A percentile compares a stretch with the other conserved stretches of the same genome.
phyloP scores from a whole-genome alignment of 352 stramenopile genomes.

The Peronospora belbahrii region DNA sequence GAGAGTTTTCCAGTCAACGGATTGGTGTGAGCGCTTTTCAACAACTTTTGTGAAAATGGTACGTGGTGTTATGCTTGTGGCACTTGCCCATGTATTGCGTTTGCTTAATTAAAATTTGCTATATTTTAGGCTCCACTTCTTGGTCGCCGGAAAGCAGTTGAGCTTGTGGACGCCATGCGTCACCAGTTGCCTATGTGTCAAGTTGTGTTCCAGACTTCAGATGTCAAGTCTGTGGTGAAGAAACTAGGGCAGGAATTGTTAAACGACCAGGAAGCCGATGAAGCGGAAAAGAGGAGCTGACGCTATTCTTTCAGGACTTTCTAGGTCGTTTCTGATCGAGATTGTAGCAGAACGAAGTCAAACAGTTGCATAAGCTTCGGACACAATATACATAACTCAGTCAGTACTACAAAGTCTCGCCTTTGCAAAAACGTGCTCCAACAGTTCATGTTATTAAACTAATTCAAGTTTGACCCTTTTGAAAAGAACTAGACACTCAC shows the following conservation, averaged over 20 bases:
- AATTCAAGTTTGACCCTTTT: too few species aligned
- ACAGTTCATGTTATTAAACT: too few species aligned
- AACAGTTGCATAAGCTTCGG: background rate
- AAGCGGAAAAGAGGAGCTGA: constrained; percentile 50
- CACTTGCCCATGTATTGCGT: background rate
- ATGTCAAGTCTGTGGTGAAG: constrained; percentile 35
- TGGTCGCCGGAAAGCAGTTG: constrained; percentile 35
- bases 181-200: constrained; percentile 54
- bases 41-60: constrained; percentile 46
- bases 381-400: too few species aligned
- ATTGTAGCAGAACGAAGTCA: constrained; percentile 1
- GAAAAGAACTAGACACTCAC: constrained; percentile 23
- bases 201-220: constrained; percentile 27
- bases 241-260: constrained; percentile 20
- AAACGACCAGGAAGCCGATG: constrained; percentile 33
- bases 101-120: constrained; percentile 1
- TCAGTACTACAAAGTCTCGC: too few species aligned
- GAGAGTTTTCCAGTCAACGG: constrained; percentile 30
- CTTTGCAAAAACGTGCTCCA: too few species aligned
- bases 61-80: constrained; percentile 10
- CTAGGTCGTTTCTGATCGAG: constrained; percentile 16
- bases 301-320: constrained; percentile 36
- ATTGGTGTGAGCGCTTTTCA: constrained; percentile 54
- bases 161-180: constrained; percentile 52
- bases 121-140: constrained; percentile 30